Conservation (phyloP, 2,329 filamentous ascomycete genomes). For the Sclerotinia spermophila region DNA sequence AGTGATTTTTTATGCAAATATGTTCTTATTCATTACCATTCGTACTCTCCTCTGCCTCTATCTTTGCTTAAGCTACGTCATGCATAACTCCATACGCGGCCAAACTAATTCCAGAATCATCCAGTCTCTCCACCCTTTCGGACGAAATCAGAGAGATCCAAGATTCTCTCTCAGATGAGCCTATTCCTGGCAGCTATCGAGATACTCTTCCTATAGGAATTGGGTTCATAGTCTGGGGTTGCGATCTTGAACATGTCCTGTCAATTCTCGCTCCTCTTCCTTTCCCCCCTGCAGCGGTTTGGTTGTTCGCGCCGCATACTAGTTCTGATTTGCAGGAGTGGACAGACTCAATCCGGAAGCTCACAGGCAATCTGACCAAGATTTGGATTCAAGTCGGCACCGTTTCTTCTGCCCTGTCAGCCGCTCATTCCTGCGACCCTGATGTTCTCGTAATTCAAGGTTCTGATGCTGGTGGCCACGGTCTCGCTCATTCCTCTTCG, state of each 20-base stretch:
- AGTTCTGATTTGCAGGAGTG: constrained; percentile 33
- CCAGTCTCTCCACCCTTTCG: constrained; percentile 10
- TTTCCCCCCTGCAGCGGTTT: constrained; percentile 40
- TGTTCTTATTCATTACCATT: constrained; percentile 22
- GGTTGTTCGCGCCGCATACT: constrained; percentile 46
- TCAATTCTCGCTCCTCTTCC: constrained; percentile 34
- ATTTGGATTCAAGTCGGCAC: constrained; percentile 40
- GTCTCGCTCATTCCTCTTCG: constrained; percentile 33
- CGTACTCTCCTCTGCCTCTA: constrained; percentile 30
- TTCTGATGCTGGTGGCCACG: constrained; percentile 40
- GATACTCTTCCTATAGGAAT: constrained; percentile 44
- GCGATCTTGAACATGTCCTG: constrained; percentile 38
- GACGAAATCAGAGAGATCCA: constrained; percentile 14
- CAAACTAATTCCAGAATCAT: not conserved
- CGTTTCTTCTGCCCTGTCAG: constrained; percentile 32
- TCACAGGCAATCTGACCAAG: constrained; percentile 27
- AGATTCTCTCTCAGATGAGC: constrained; percentile 17
- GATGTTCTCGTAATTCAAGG: constrained; percentile 40
- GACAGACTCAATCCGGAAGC: constrained; percentile 33
- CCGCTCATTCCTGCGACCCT: constrained; percentile 28
- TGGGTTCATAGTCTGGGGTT: constrained; percentile 47
- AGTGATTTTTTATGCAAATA: not conserved
- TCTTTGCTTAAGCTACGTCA: not conserved
- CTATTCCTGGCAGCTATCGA: constrained; percentile 16
- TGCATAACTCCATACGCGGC: not conserved